Evolutionary conservation across 2,329 filamentous ascomycete genomes (phyloP), one percentile per base, ranked within the genome.

Genomic region (Aureobasidium sp.): DNA sequence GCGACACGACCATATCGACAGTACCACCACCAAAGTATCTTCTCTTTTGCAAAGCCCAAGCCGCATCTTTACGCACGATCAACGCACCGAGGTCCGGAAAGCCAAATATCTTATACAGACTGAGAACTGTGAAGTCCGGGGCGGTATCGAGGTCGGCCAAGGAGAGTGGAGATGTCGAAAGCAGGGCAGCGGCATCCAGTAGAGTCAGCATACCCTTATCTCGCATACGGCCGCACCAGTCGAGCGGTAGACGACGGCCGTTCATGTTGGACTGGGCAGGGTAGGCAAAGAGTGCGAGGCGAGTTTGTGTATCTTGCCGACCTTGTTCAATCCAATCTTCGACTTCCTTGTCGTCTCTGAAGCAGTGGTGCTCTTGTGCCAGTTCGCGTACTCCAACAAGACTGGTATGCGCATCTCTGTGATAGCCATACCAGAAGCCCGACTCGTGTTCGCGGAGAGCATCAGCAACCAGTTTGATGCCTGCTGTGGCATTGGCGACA

Each of bases 91-190:
- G 78, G 66, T 97, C 90, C 0, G 93, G 93, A 66, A 97, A 97
- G 1, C 94, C 93, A 72, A 97, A 97, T 16, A 97, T 92, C 73
- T 97, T 99, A 77, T 97, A 95, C 66, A 97, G 86, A 73, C 92
- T 97, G 42, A 97, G 70, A 0, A 90, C 88, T 0, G 85, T 87
- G 67, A 97, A 97, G 72, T 97, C 93, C 1, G 93, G 89, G 0
- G 88, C 85, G 0, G 75, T 70, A 0, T 79, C 76, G 0, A 80
- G 67, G 66, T 89, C 76, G 62, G 84, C 79, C 1, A 97, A 77
- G 69, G 94, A 83, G 5, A 97, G 77, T 0, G 85, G 85, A 4
- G 89, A 85, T 0, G 92, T 96, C 7, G 91, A 86, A 10, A 86
- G 86, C 13, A 90, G 79, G 0, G 91, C 89, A 6, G 94, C 91